Evolutionary conservation across 1,284 basidiomycete species (phyloP).

Genomic region (Chalciporus sp.): DNA sequence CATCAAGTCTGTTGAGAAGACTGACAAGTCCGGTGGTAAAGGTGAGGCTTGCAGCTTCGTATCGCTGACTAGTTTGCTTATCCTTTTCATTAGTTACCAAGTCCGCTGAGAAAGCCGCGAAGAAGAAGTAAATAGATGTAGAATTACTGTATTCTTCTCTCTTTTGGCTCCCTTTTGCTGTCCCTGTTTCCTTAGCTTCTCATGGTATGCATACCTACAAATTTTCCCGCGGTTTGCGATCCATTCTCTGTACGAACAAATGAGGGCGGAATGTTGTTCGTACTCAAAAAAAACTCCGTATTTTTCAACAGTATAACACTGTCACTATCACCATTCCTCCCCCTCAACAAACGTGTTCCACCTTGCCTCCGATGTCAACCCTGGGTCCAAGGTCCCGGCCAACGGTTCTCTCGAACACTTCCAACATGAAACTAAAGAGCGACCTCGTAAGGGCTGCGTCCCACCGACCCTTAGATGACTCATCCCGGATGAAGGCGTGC

Average conservation of each 20-base stretch:
- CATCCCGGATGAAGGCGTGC: conserved; percentile 92
- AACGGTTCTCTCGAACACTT: conserved; percentile 88
- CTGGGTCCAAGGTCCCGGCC: conserved; percentile 80
- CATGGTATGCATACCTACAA: conserved; percentile 48
- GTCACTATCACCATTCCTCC: background rate
- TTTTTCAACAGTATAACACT: background rate
- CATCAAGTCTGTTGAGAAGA: conserved; percentile 95
- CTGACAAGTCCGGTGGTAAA: conserved; percentile 85
- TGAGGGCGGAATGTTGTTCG: conserved; percentile 34
- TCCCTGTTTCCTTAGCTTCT: conserved; percentile 33
- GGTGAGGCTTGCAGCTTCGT: conserved; percentile 45
- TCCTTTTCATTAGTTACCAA: conserved; percentile 70
- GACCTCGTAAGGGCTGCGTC: conserved; percentile 86
- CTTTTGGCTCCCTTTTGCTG: conserved; percentile 45
- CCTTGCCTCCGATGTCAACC: conserved; percentile 43
- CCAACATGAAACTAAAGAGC: conserved; percentile 86
- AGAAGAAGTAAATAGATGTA: conserved; percentile 95
- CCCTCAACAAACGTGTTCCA: conserved; percentile 63
- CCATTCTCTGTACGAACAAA: conserved; percentile 54
- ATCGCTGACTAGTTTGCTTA: conserved; percentile 19
- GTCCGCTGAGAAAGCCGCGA: conserved; percentile 93
- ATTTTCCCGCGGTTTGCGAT: conserved; percentile 7
- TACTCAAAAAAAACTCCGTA: background rate
- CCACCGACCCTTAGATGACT: conserved; percentile 89
- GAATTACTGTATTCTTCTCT: conserved; percentile 55